phyloP scores from a whole-genome alignment of 345 rosid genomes.

The Rhizophora apiculata region DNA sequence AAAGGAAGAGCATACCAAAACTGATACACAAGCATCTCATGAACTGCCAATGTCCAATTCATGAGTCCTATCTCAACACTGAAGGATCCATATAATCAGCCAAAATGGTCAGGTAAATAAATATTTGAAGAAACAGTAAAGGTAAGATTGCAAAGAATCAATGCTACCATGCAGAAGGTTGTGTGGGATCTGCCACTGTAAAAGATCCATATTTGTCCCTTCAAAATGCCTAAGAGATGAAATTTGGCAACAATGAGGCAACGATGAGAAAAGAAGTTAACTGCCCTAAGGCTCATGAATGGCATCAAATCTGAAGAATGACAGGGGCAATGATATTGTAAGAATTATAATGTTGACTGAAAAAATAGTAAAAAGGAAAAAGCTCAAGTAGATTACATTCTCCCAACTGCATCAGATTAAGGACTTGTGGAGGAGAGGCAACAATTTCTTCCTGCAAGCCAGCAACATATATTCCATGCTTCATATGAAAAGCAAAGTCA shows the following conservation, averaged over 20 bases:
- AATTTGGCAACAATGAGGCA: conserved; percentile 13
- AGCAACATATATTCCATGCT: conserved; percentile 93
- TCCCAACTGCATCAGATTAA: conserved; percentile 80
- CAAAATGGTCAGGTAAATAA: conserved; percentile 17
- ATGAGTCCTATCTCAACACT: conserved; percentile 80
- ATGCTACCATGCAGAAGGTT: conserved; percentile 84
- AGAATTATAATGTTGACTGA: no score
- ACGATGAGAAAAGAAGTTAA: not conserved
- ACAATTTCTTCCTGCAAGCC: conserved; percentile 92
- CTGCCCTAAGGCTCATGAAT: not conserved
- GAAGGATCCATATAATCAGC: conserved; percentile 57
- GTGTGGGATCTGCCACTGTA: conserved; percentile 94
- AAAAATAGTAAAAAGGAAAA: not conserved
- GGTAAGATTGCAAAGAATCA: conserved; percentile 7
- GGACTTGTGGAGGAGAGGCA: conserved; percentile 83
- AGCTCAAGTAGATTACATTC: conserved; percentile 45
- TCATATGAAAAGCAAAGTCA: conserved; percentile 22
- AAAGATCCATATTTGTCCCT: conserved; percentile 87
- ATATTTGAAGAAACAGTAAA: conserved; percentile 4
- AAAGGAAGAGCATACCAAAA: conserved; percentile 52
- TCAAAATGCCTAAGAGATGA: conserved; percentile 83
- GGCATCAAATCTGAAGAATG: not conserved
- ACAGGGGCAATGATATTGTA: no score
- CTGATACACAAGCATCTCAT: conserved; percentile 94
- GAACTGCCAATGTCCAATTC: conserved; percentile 50